Conservation (phyloP, 2,329 filamentous ascomycete genomes). For the Teratosphaeria epicoccoides region DNA sequence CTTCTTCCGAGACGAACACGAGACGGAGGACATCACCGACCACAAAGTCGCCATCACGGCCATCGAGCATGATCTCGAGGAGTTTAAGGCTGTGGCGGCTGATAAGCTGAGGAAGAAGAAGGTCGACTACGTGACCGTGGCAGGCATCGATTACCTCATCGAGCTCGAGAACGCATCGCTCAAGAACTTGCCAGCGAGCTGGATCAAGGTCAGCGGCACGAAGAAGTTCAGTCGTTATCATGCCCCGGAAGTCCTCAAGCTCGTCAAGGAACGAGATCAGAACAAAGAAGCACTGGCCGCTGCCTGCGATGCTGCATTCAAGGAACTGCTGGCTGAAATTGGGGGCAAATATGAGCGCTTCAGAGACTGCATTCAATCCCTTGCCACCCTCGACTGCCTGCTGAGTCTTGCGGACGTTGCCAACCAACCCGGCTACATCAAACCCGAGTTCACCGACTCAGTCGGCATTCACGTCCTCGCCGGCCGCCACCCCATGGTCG, state of each 20-base stretch:
- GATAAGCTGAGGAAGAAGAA: slow-evolving; percentile 58
- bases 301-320: slow-evolving; percentile 79
- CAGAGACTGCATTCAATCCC: slow-evolving; percentile 74
- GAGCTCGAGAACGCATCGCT: slow-evolving; percentile 77
- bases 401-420: slow-evolving; percentile 78
- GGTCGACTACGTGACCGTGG: slow-evolving; percentile 69
- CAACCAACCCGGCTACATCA: slow-evolving; percentile 74
- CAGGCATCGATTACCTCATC: slow-evolving; percentile 89
- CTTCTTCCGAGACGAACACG: slow-evolving; percentile 80
- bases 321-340: slow-evolving; percentile 59
- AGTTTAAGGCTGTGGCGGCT: slow-evolving; percentile 62
- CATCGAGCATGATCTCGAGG: slow-evolving; percentile 78
- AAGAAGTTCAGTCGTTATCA: slow-evolving; percentile 90
- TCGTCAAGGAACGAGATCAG: slow-evolving; percentile 81
- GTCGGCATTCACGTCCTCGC: slow-evolving; percentile 59
- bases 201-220: slow-evolving; percentile 89
- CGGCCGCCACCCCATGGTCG: slow-evolving; percentile 90
- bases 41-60: slow-evolving; percentile 89
- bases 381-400: slow-evolving; percentile 82
- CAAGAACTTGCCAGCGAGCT: slow-evolving; percentile 83
- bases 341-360: slow-evolving; percentile 78
- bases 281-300: slow-evolving; percentile 88
- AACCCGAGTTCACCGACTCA: slow-evolving; percentile 57
- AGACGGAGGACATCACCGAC: slow-evolving; percentile 79
- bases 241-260: slow-evolving; percentile 74